Evolutionary conservation across 306 rosid genomes (phyloP), one percentile per base, ranked within the genome.

Genomic region (Cajanus cajan): DNA sequence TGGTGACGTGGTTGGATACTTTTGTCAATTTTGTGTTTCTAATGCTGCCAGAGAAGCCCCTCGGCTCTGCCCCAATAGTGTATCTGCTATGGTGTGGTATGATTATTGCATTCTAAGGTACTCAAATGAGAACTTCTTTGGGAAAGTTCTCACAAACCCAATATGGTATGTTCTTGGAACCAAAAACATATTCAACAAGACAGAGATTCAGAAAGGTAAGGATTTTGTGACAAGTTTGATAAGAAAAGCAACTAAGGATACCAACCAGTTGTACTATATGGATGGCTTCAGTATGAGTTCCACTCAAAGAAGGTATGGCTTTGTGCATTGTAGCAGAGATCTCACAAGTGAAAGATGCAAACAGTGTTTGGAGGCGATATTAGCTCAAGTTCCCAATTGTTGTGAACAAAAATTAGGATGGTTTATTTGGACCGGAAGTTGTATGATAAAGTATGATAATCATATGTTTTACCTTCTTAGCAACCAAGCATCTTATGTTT

Each of bases 11-110:
- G 25, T 18, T 18, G 58, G 11, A 51, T 7, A 18, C 15, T 51
- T 68, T 21, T 78, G 76, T 8, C 76, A 54, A 33, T 68, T 67
- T 57, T 78, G 82, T 13, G 12, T 78, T 45, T 4, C 66, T 12
- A 7, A 25, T 5, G 82, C 69, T 0, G 1, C 7, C 22, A 57
- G 11, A 0, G 61, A 55, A 8, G 16, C 59, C 2, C 0, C 16
- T 45, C 45, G 11, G 21, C 25, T 9, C 58, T 51, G 58, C 58
- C 58, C 58, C 58, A 51, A 15, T 51, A 51, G 58, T 11, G 58
- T 18, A 7, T 51, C 58, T 16, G 25, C 58, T 7, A 6, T 51
- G 24, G 58, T 51, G 12, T 51, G 58, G 58, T 16, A 16, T 51
- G 58, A 51, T 8, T 51, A 51, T 12, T 51, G 58, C 25, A 18